phyloP scores from a whole-genome alignment of 2,329 filamentous ascomycete species.

The Epicoccum nigrum region DNA sequence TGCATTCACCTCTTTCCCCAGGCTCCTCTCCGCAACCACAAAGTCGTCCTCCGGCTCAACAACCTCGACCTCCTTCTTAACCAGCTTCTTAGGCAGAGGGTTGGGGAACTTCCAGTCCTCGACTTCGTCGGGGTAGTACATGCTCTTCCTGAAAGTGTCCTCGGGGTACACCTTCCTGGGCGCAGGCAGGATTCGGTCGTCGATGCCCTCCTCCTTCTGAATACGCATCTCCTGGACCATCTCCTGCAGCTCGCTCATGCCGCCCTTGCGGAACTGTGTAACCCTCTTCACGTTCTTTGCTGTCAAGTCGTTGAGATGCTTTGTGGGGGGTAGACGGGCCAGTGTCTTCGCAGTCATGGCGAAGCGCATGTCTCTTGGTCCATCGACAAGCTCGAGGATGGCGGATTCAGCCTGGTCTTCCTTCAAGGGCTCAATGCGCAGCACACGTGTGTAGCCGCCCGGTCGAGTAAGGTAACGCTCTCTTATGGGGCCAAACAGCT shows the following conservation, averaged over 20 bases:
- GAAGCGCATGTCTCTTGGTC: slow-evolving; percentile 91
- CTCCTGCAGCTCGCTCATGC: slow-evolving; percentile 69
- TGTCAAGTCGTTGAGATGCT: slow-evolving; percentile 72
- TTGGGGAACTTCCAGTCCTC: slow-evolving; percentile 34
- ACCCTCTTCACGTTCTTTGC: slow-evolving; percentile 82
- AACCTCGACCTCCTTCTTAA: slow-evolving; percentile 9
- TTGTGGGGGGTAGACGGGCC: slow-evolving; percentile 63
- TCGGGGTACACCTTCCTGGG: slow-evolving; percentile 44
- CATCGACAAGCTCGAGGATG: slow-evolving; percentile 93
- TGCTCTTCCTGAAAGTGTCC: slow-evolving; percentile 30
- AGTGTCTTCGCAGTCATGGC: slow-evolving; percentile 89
- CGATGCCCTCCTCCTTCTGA: slow-evolving; percentile 30
- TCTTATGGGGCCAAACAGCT: slow-evolving; percentile 84
- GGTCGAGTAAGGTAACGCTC: slow-evolving; percentile 78
- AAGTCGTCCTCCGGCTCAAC: slow-evolving; percentile 13
- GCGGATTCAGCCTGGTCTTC: slow-evolving; percentile 87
- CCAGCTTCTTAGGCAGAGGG: slow-evolving; percentile 13
- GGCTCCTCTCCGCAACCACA: slow-evolving; percentile 11
- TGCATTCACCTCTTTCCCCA: slow-evolving; percentile 14
- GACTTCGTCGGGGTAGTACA: slow-evolving; percentile 38
- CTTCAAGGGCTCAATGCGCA: slow-evolving; percentile 88
- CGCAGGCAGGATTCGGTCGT: slow-evolving; percentile 34
- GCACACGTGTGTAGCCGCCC: slow-evolving; percentile 93
- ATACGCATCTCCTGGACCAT: slow-evolving; percentile 55
- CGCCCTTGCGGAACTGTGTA: slow-evolving; percentile 72